Conservation (phyloP, 2,329 filamentous ascomycete species). For the Aspergillus pseudotamarii region DNA sequence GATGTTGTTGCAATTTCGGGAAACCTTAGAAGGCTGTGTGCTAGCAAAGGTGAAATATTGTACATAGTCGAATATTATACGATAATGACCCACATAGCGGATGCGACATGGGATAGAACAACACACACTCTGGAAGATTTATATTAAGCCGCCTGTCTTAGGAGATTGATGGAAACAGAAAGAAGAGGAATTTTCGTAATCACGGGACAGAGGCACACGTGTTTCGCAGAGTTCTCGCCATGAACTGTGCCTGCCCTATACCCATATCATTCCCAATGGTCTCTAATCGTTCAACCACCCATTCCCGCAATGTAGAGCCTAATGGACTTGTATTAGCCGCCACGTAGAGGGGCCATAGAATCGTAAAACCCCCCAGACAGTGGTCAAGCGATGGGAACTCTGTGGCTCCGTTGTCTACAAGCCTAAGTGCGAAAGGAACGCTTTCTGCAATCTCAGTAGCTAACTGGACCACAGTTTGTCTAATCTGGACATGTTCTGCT, state of each 20-base stretch:
- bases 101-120: not conserved
- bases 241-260: constrained; percentile 12
- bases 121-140: not conserved
- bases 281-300: not conserved
- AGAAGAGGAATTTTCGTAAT: not conserved
- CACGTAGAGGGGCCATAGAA: constrained; percentile 11
- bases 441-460: not conserved
- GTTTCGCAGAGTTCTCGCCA: constrained; percentile 1
- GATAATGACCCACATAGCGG: not conserved
- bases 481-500: not conserved
- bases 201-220: not conserved
- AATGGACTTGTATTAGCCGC: constrained; percentile 3
- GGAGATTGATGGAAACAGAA: not conserved
- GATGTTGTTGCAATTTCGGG: not conserved
- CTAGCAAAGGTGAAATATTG: not conserved
- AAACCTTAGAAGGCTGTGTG: not conserved
- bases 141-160: not conserved
- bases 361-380: constrained; percentile 8
- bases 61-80: not conserved
- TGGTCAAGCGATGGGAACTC: not conserved
- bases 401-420: not conserved
- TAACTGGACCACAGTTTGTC: not conserved
- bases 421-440: not conserved
- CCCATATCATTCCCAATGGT: constrained; percentile 9
- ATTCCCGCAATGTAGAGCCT: constrained; percentile 2